These are phyloP conservation scores for Arachis hypogaea DNA, from an alignment of 306 rosid species.

Conservation along the genomic window DNA sequence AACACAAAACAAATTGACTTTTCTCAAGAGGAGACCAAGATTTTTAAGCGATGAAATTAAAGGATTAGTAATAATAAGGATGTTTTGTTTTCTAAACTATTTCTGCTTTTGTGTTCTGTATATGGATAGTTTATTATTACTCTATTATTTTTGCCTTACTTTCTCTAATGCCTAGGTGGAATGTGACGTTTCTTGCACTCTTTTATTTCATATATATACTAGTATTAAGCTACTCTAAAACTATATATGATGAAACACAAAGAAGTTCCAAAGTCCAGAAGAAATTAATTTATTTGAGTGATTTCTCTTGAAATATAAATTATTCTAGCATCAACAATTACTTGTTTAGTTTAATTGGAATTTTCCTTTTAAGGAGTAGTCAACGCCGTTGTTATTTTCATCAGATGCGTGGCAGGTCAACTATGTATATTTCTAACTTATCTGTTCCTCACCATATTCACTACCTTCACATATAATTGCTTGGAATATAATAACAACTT, in stretches of 20 bases:
- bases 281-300: too few relatives aligned
- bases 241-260: too few relatives aligned
- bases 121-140: too few relatives aligned
- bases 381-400: background rate
- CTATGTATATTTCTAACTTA: background rate
- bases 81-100: too few relatives aligned
- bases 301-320: background rate
- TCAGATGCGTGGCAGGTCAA: background rate
- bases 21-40: background rate
- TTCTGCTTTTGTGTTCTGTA: too few relatives aligned
- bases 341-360: background rate
- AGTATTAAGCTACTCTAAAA: too few relatives aligned
- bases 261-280: too few relatives aligned
- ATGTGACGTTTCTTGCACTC: too few relatives aligned
- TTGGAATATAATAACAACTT: background rate
- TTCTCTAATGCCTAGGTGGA: too few relatives aligned
- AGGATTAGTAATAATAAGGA: too few relatives aligned
- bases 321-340: background rate
- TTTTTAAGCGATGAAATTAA: background rate
- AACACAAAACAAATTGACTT: slow-evolving; percentile 11
- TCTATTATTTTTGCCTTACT: too few relatives aligned
- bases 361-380: background rate
- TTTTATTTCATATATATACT: too few relatives aligned
- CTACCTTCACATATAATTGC: background rate
- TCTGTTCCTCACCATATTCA: background rate